Percentiles rank a stretch among this genome's conserved stretches.
phyloP scores from a whole-genome alignment of 2,329 filamentous ascomycete genomes.

The Phyllosticta citriasiana region DNA sequence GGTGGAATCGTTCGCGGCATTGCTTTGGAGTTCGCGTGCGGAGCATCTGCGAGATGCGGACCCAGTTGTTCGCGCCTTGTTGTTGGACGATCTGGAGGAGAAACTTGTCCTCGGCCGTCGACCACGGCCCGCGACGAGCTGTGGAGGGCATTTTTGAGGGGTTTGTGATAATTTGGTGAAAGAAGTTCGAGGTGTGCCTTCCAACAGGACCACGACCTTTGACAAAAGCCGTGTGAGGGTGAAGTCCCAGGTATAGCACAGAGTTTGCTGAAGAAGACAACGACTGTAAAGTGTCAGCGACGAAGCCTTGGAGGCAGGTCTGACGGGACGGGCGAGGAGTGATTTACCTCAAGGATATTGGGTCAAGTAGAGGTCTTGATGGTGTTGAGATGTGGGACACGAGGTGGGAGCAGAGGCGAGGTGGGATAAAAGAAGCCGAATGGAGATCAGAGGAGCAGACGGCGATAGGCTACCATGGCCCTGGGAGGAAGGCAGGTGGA shows the following conservation, averaged over 20 bases:
- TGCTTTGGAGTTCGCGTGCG: constrained; percentile 80
- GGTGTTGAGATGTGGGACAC: not conserved
- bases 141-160: constrained; percentile 4
- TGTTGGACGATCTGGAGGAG: constrained; percentile 61
- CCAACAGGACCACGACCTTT: not conserved
- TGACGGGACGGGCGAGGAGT: too few species aligned
- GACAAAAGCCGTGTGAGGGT: not conserved
- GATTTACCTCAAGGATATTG: not conserved
- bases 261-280: not conserved
- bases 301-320: not conserved
- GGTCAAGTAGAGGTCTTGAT: not conserved
- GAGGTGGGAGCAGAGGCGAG: not conserved
- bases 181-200: not conserved
- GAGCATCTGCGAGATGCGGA: constrained; percentile 68
- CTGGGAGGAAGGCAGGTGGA: constrained; percentile 4
- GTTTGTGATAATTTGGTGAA: not conserved
- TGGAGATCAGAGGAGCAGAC: constrained; percentile 2
- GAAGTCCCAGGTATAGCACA: not conserved
- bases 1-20: constrained; percentile 87
- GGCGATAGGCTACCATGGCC: constrained; percentile 8
- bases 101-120: constrained; percentile 61
- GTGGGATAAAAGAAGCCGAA: not conserved
- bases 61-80: constrained; percentile 80
- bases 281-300: not conserved
- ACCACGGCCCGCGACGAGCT: constrained; percentile 69